Percentiles rank a stretch among this genome's conserved stretches.
Evolutionary conservation across 2,329 filamentous ascomycete genomes (phyloP).

Genomic region (Cercospora citrullina): DNA sequence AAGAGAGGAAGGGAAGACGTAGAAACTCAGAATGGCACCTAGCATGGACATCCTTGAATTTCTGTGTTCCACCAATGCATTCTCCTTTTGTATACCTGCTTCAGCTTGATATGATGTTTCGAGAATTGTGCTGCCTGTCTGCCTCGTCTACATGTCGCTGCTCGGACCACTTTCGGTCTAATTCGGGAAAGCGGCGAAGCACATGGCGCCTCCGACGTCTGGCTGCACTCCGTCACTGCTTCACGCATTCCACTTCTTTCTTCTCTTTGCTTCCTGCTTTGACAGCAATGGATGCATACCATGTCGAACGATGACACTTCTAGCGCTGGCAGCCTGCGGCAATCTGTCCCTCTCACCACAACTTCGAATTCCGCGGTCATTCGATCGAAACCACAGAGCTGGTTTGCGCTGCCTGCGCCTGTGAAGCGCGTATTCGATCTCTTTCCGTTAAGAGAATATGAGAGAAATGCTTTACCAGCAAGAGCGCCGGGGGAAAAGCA

Average conservation of each 20-base stretch:
- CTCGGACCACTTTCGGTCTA: slow-evolving; percentile 9
- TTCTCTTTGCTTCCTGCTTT: slow-evolving; percentile 3
- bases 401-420: slow-evolving; percentile 66
- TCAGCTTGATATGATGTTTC: background rate
- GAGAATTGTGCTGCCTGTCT: background rate
- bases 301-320: background rate
- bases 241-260: background rate
- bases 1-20: slow-evolving; percentile 10
- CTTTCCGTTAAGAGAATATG: slow-evolving; percentile 77
- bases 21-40: slow-evolving; percentile 8
- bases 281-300: slow-evolving; percentile 2
- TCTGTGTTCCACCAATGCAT: background rate
- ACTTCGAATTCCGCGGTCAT: background rate
- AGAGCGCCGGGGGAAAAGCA: slow-evolving; percentile 53
- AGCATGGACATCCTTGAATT: background rate
- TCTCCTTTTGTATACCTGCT: background rate
- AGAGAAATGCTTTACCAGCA: slow-evolving; percentile 71
- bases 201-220: slow-evolving; percentile 6
- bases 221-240: background rate
- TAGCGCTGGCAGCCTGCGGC: too few relatives aligned
- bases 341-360: background rate
- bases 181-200: slow-evolving; percentile 7
- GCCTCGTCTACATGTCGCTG: background rate
- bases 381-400: background rate
- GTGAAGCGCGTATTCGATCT: slow-evolving; percentile 80